Evolutionary conservation across 129 eudicot species (phyloP).

Genomic region (Arctium lappa): DNA sequence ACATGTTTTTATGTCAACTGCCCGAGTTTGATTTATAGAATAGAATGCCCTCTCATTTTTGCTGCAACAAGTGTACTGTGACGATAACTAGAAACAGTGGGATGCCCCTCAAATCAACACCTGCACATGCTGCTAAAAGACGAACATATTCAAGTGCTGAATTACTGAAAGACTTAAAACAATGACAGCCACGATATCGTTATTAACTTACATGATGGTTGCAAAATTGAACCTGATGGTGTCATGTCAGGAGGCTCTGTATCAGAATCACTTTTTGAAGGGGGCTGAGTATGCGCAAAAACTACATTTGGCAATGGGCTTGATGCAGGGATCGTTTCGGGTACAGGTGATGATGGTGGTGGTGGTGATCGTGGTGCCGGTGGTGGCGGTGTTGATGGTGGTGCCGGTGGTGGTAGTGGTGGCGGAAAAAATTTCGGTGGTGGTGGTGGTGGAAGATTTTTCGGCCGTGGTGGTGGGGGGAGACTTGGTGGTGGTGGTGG

Average conservation of each 20-base stretch:
- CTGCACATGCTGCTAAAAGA: constrained; percentile 52
- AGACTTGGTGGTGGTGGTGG: constrained; percentile 8
- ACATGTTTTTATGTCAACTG: constrained; percentile 23
- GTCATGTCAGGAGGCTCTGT: constrained; percentile 56
- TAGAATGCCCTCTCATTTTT: constrained; percentile 19
- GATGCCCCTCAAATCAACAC: constrained; percentile 34
- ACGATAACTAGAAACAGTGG: constrained; percentile 38
- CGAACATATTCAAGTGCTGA: background rate
- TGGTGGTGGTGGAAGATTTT: constrained; percentile 37
- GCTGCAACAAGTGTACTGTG: constrained; percentile 38
- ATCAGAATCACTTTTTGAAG: constrained; percentile 43
- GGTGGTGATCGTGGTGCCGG: constrained; percentile 24
- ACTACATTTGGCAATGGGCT: constrained; percentile 76
- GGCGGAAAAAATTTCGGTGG: constrained; percentile 18
- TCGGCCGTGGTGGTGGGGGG: constrained; percentile 32
- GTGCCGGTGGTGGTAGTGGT: constrained; percentile 29
- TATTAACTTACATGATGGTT: constrained; percentile 66
- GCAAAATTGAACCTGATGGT: constrained; percentile 52
- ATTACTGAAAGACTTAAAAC: background rate
- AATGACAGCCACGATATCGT: background rate
- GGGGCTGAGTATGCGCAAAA: constrained; percentile 58
- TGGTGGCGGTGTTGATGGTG: constrained; percentile 19
- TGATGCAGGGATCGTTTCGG: constrained; percentile 43
- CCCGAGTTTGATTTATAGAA: constrained; percentile 23
- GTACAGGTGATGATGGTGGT: constrained; percentile 38